Percentiles rank a stretch among this genome's conserved stretches.
phyloP scores from a whole-genome alignment of 257 asterid species.

The Nicotiana tabacum region DNA sequence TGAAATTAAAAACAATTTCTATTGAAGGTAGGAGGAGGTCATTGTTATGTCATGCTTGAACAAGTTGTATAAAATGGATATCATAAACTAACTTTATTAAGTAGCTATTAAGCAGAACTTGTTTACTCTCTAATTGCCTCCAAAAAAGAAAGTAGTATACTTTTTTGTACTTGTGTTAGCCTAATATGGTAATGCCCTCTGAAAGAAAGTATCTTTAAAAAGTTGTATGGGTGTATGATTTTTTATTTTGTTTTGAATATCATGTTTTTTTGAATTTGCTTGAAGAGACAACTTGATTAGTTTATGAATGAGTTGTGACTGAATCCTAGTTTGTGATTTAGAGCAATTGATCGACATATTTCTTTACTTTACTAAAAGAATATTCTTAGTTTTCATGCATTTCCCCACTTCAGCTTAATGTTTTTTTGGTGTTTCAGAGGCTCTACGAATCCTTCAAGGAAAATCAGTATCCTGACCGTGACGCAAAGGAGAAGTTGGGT shows the following conservation, averaged over 20 bases:
- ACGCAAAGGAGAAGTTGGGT: slow-evolving; percentile 59
- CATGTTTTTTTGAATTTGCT: neutral
- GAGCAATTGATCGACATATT: neutral
- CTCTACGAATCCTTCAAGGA: slow-evolving; percentile 60
- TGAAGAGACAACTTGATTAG: neutral
- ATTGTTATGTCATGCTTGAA: neutral
- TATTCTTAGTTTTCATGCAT: neutral
- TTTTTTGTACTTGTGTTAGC: neutral
- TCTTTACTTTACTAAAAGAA: neutral
- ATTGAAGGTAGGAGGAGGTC: neutral
- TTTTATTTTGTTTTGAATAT: neutral
- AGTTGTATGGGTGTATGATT: neutral
- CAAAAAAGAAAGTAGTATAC: neutral
- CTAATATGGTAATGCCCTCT: neutral
- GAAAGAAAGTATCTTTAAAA: neutral
- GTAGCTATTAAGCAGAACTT: neutral
- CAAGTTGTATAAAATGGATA: neutral
- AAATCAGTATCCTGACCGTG: slow-evolving; percentile 72
- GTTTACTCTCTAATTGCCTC: neutral
- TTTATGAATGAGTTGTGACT: neutral
- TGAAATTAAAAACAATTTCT: neutral
- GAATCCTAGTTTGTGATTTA: neutral
- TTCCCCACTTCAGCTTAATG: neutral
- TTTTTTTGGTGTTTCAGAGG: slow-evolving; percentile 45
- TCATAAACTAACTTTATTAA: neutral